Conservation (phyloP, 192 early-diverging fungal genomes). For the Podila epigama region DNA sequence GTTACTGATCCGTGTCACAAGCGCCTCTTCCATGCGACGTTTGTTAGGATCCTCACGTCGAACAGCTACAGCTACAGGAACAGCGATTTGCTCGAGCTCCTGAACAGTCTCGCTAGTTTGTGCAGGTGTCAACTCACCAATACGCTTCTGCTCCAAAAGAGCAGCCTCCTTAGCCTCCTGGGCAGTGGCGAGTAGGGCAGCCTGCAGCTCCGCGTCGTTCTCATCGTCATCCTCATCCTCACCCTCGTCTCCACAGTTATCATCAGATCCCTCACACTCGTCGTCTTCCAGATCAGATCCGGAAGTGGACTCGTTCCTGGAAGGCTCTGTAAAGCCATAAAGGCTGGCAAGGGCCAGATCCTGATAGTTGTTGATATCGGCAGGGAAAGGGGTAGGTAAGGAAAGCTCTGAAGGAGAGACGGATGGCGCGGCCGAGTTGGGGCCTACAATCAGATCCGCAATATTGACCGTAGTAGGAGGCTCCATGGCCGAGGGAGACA, state of each 20-base stretch:
- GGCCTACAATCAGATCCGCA: conserved; percentile 42
- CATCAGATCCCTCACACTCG: conserved; percentile 2
- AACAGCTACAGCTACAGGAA: not conserved
- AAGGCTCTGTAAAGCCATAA: conserved; percentile 28
- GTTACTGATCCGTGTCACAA: conserved; percentile 40
- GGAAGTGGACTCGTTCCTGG: not conserved
- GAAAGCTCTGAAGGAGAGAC: conserved; percentile 29
- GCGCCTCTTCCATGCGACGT: conserved; percentile 36
- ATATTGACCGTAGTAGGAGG: conserved; percentile 34
- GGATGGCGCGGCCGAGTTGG: conserved; percentile 13
- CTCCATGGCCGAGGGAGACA: conserved; percentile 22
- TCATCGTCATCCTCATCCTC: conserved; percentile 16
- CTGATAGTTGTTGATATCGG: conserved; percentile 17
- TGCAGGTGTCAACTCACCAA: not conserved
- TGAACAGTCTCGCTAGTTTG: not conserved
- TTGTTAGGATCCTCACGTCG: conserved; percentile 37
- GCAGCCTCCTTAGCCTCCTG: not conserved
- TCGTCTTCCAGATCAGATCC: conserved; percentile 16
- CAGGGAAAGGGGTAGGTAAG: not conserved
- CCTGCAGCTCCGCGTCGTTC: not conserved
- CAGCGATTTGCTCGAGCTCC: not conserved
- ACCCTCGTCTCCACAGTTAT: conserved; percentile 1
- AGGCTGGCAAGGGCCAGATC: conserved; percentile 28
- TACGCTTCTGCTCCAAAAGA: not conserved
- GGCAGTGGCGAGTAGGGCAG: not conserved